phyloP scores from a whole-genome alignment of 108 stramenopile genomes.

The Nitzschia palea region DNA sequence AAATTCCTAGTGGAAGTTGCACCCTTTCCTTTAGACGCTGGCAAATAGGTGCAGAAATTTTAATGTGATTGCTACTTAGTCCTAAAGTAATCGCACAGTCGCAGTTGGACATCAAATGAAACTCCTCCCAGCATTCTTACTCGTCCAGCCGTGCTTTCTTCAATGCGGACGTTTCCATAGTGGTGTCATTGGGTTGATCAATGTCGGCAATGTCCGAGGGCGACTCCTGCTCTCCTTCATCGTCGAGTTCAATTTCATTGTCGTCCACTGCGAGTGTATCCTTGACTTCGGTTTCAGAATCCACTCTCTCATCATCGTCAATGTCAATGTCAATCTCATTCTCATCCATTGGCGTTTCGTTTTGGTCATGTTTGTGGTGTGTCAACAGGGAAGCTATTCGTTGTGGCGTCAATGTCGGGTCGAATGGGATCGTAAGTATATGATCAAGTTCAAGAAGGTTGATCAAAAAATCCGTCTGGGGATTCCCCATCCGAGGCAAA shows the following conservation, averaged over 20 bases:
- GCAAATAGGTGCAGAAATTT: too few species aligned
- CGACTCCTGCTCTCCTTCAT: conserved; percentile 4
- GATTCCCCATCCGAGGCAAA: conserved; percentile 77
- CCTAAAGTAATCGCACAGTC: background rate
- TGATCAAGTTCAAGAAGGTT: conserved; percentile 76
- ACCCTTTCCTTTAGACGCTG: conserved; percentile 30
- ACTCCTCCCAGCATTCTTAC: too few species aligned
- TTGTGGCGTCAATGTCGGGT: background rate
- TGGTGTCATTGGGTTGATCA: background rate
- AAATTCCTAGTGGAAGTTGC: conserved; percentile 33
- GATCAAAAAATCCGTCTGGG: conserved; percentile 89
- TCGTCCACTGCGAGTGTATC: conserved; percentile 8
- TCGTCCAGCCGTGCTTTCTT: background rate
- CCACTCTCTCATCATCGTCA: conserved; percentile 20
- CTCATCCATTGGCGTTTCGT: conserved; percentile 22
- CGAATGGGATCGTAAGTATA: conserved; percentile 72
- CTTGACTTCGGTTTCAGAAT: background rate
- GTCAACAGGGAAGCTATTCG: background rate
- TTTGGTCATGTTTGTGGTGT: background rate
- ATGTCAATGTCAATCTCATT: conserved; percentile 57
- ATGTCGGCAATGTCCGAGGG: too few species aligned
- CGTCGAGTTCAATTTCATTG: conserved; percentile 19
- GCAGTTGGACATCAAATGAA: background rate
- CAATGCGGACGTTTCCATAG: background rate
- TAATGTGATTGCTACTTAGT: too few species aligned